Evolutionary conservation across 2,329 filamentous ascomycete genomes (phyloP), one percentile per base, ranked within the genome.

Genomic region (Phyllosticta citriasiana): DNA sequence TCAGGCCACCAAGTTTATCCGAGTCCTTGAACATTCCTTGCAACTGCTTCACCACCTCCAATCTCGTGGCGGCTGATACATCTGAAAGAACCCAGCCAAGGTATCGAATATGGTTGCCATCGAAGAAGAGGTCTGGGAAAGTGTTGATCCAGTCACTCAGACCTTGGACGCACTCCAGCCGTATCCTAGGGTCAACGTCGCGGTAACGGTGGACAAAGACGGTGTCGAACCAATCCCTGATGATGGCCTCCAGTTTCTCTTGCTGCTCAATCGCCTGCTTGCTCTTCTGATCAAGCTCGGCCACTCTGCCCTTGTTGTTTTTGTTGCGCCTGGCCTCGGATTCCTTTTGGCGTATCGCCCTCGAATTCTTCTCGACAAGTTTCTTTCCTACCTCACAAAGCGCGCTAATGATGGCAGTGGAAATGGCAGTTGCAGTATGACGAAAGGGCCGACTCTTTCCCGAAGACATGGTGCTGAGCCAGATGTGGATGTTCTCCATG

Each of bases 1-100:
- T 88, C 58, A 99, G 79, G 1, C 84, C 83, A 53, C 79, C 80
- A 65, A 95, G 84, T 70, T 91, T 91, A 59, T 91, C 85, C 65
- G 89, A 86, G 62, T 89, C 86, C 68, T 86, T 87, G 75, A 95
- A 93, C 4, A 99, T 81, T 62, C 84, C 86, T 24, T 84, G 81
- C 14, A 99, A 80, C 72, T 97, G 91, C 68, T 86, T 89, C 52
- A 99, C 76, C 2, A 95, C 91, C 72, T 96, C 91, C n/a, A 87
- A 82, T 59, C 94, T 84, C 24, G 90, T 92, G 8, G 85, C 77
- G 0, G 86, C 80, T 63, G 86, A 82, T 3, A 86, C 82, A 71
- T 99, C 94, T 4, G 92, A 96, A 30, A 99, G 80, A 70, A 96
- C 87, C 94, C 94, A 99, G 58, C 94, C 94, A 5, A 99, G 80